Evolutionary conservation across 1,284 basidiomycete genomes (phyloP).

Genomic region (Trametes pubescens): DNA sequence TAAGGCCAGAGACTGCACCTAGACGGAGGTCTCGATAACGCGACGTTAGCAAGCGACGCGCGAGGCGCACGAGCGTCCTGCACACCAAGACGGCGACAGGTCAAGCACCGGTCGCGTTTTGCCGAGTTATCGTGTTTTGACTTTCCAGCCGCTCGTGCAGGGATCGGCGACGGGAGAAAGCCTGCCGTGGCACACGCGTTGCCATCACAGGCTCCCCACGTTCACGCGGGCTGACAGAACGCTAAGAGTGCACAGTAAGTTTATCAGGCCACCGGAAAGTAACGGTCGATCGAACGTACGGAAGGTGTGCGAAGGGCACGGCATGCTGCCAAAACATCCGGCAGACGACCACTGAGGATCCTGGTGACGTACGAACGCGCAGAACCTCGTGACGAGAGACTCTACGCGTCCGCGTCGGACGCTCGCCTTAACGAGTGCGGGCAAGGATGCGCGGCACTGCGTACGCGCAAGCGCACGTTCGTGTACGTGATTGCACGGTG

Average conservation of each 20-base stretch:
- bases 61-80: not conserved
- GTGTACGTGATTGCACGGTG: not conserved
- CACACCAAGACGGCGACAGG: too few species aligned
- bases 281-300: conserved; percentile 8
- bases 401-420: not conserved
- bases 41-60: not conserved
- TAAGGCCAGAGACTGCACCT: not conserved
- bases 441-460: not conserved
- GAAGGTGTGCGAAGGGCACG: not conserved
- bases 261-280: not conserved
- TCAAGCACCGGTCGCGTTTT: too few species aligned
- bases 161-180: too few species aligned
- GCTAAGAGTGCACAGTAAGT: not conserved
- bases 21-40: not conserved
- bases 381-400: not conserved
- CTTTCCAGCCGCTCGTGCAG: too few species aligned
- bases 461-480: not conserved
- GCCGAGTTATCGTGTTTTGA: too few species aligned
- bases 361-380: not conserved
- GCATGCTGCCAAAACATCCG: not conserved
- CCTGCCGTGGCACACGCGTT: not conserved
- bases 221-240: conserved; percentile 2
- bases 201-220: conserved; percentile 1
- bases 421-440: not conserved
- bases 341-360: not conserved